A percentile compares a stretch with the other conserved stretches of the same genome.
Evolutionary conservation across 345 rosid genomes (phyloP).

Genomic region (Aethionema arabicum): DNA sequence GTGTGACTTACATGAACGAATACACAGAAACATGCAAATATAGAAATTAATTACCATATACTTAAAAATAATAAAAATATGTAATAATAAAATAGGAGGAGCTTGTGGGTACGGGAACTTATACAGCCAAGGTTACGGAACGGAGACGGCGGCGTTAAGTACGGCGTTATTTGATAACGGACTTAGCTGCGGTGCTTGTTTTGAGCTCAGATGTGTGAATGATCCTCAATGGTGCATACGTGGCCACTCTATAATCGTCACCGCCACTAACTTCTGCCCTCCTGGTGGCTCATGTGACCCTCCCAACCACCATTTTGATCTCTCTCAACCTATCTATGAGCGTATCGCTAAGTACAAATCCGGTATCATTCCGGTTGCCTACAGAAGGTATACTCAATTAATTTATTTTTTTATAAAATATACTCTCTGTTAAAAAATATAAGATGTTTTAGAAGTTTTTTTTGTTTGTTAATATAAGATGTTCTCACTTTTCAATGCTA

Average conservation of each 20-base stretch:
- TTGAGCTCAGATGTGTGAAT: conserved; percentile 54
- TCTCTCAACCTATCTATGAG: conserved; percentile 74
- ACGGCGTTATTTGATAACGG: conserved; percentile 66
- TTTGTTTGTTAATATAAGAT: too few species aligned
- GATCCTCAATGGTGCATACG: conserved; percentile 76
- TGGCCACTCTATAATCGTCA: conserved; percentile 59
- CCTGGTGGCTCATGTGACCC: conserved; percentile 91
- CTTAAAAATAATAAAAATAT: too few species aligned
- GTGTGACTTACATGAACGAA: too few species aligned
- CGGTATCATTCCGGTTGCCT: conserved; percentile 68
- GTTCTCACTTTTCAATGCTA: too few species aligned
- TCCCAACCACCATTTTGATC: conserved; percentile 73
- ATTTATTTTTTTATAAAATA: too few species aligned
- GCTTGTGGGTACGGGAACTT: conserved; percentile 81
- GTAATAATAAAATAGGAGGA: conserved; percentile 48
- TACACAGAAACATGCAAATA: too few species aligned
- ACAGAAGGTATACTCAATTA: conserved; percentile 57
- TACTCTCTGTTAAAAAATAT: too few species aligned
- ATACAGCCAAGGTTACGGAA: conserved; percentile 72
- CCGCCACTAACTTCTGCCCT: conserved; percentile 84
- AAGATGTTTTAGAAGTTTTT: too few species aligned
- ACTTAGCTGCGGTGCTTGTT: conserved; percentile 69
- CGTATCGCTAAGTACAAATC: conserved; percentile 66
- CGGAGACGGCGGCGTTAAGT: conserved; percentile 71
- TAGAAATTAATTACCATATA: too few species aligned